Evolutionary conservation across 805 yeast species (phyloP), one percentile per base, ranked within the genome.

Genomic region (Starmerella potacharoeniae): DNA sequence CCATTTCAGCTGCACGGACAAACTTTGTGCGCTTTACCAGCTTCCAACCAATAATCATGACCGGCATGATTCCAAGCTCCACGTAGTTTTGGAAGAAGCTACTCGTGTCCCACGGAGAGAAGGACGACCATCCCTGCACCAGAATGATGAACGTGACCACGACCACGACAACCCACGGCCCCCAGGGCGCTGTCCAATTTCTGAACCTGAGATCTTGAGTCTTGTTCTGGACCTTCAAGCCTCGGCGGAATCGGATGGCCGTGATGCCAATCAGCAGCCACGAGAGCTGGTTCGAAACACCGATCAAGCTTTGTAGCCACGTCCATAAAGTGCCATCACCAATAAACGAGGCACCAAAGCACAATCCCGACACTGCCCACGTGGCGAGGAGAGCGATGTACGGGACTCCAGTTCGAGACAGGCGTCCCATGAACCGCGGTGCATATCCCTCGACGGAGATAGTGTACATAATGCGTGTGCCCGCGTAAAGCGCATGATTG

Each of bases 31-130:
- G 78, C 59, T 80, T 77, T 9, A 81, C 63, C 0, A 82, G 51
- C 63, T 81, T 83, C 72, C 84, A 82, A 2, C 79, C 78, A 41
- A 75, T n/a, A 61, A 77, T 82, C 53, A 80, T 73, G 1, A 75
- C 64, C 0, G 71, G 73, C 66, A 83, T 80, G 11, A 81, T 64
- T 48, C 82, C 71, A 55, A 82, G 66, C 1, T 84, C 80, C 10
- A 86, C 83, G 64, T 83, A 83, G 57, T 83, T 78, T 10, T 85
- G 75, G 63, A 83, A 81, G 66, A 83, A 83, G 36, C 77, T 74
- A 66, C 80, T 71, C 0, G 79, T 74, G 65, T 75, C 74, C 90
- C 90, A 83, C 46, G 86, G 86, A 51, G 75, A 73, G 60, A 81
- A 78, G 39, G 77, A 70, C 4, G 80, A 68, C 84, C 85, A 81